Percentiles rank a stretch among this genome's conserved stretches.
Conservation (phyloP, 2,329 filamentous ascomycete species). For the Trichoderma gracile region DNA sequence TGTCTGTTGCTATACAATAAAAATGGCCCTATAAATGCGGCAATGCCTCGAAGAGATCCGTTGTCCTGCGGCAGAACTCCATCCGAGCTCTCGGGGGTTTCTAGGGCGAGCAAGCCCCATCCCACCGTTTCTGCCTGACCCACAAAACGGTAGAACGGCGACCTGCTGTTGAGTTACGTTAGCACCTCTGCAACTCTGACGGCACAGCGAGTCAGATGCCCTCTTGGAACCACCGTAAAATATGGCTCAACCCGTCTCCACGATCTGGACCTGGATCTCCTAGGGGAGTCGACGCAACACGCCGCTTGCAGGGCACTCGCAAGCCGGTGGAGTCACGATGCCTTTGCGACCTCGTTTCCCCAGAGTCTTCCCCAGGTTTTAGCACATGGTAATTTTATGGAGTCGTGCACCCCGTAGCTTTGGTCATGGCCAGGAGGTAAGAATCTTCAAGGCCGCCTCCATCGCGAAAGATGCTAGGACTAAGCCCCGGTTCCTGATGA, state of each 20-base stretch:
- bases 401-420: neutral
- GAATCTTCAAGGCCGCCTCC: neutral
- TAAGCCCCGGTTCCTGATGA: neutral
- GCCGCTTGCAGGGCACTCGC: neutral
- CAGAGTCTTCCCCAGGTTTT: conserved; percentile 32
- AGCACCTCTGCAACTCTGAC: neutral
- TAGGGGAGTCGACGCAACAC: conserved; percentile 22
- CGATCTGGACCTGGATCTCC: conserved; percentile 19
- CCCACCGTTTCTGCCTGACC: conserved; percentile 9
- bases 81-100: conserved; percentile 16
- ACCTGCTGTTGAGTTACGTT: neutral
- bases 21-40: conserved; percentile 6
- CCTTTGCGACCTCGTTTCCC: conserved; percentile 41
- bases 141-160: conserved; percentile 17
- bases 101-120: conserved; percentile 17
- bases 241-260: conserved; percentile 8
- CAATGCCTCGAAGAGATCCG: neutral
- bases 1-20: neutral
- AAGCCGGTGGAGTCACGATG: conserved; percentile 14
- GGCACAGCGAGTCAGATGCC: conserved; percentile 8
- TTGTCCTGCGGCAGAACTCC: conserved; percentile 7
- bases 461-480: neutral
- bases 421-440: neutral
- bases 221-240: conserved; percentile 9
- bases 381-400: conserved; percentile 11